Evolutionary conservation across 2,329 filamentous ascomycete species (phyloP).

Genomic region (Didymella glomerata): DNA sequence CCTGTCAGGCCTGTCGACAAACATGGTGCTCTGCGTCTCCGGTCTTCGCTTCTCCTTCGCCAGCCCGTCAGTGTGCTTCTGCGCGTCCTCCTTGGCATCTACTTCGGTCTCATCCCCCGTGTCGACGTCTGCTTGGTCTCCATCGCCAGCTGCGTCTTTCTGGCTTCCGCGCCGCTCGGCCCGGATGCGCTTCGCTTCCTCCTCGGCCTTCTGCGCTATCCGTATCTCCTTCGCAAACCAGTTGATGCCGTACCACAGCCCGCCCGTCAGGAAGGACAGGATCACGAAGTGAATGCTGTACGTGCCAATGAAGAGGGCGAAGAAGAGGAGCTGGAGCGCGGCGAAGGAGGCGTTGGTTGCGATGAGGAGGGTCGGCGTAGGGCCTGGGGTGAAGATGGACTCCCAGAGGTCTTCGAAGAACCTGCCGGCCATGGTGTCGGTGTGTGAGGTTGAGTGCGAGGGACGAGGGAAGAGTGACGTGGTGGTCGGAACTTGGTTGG

Average conservation of each 20-base stretch:
- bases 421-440: slow-evolving; percentile 46
- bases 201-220: slow-evolving; percentile 57
- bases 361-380: slow-evolving; percentile 84
- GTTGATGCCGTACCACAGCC: slow-evolving; percentile 93
- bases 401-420: slow-evolving; percentile 83
- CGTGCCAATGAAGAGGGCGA: slow-evolving; percentile 79
- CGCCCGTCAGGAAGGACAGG: slow-evolving; percentile 78
- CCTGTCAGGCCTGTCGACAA: slow-evolving; percentile 43
- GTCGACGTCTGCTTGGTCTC: slow-evolving; percentile 51
- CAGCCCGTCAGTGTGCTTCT: slow-evolving; percentile 30
- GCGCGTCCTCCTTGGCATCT: slow-evolving; percentile 44
- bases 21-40: slow-evolving; percentile 44
- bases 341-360: slow-evolving; percentile 93
- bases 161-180: slow-evolving; percentile 56
- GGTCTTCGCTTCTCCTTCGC: slow-evolving; percentile 26
- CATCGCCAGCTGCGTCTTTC: slow-evolving; percentile 39
- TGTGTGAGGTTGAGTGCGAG: not conserved
- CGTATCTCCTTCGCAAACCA: slow-evolving; percentile 83
- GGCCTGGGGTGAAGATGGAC: slow-evolving; percentile 91
- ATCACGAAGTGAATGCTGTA: slow-evolving; percentile 88
- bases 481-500: slow-evolving; percentile 8
- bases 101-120: slow-evolving; percentile 59
- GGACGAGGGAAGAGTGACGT: slow-evolving; percentile 13
- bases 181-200: slow-evolving; percentile 59
- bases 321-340: slow-evolving; percentile 79